Percentiles rank a stretch among this genome's conserved stretches.
These are phyloP conservation scores for Starmera dryadoides DNA, from an alignment of 805 yeast species.

Conservation along the genomic window DNA sequence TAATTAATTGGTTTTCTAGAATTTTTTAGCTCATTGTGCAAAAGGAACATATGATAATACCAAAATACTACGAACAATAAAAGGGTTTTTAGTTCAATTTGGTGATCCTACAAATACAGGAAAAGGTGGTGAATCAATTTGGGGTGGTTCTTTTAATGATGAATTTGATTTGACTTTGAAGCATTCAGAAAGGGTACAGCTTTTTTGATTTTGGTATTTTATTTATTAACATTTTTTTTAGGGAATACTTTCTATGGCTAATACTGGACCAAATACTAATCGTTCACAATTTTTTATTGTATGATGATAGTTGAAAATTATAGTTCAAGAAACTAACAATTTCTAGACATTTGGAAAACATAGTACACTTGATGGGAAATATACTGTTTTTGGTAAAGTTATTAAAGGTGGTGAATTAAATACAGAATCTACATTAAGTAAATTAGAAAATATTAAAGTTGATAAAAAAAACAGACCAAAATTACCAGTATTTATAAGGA, in stretches of 20 bases:
- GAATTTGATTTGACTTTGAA: conserved; percentile 58
- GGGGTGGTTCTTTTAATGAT: conserved; percentile 73
- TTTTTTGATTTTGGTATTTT: not conserved
- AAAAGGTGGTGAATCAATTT: conserved; percentile 76
- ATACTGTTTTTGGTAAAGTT: conserved; percentile 75
- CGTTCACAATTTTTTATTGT: conserved; percentile 63
- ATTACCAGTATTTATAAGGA: conserved; percentile 20
- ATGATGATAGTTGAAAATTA: too few species aligned
- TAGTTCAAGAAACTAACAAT: not conserved
- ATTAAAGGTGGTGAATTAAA: conserved; percentile 38
- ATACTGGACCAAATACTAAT: conserved; percentile 59
- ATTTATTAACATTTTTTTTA: conserved; percentile 4
- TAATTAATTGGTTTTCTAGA: conserved; percentile 13
- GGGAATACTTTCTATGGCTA: conserved; percentile 66
- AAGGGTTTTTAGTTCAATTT: conserved; percentile 74
- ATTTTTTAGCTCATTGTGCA: conserved; percentile 39
- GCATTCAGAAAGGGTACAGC: conserved; percentile 58
- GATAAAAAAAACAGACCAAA: conserved; percentile 32
- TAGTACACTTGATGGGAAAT: conserved; percentile 65
- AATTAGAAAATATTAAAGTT: conserved; percentile 17
- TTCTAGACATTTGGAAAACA: conserved; percentile 70
- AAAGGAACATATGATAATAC: conserved; percentile 39
- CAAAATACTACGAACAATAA: conserved; percentile 63
- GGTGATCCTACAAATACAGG: conserved; percentile 78
- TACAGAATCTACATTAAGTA: conserved; percentile 20